Base-by-base conservation (phyloP, 2,329 filamentous ascomycete genomes). In the Plenodomus biglobosus region DNA sequence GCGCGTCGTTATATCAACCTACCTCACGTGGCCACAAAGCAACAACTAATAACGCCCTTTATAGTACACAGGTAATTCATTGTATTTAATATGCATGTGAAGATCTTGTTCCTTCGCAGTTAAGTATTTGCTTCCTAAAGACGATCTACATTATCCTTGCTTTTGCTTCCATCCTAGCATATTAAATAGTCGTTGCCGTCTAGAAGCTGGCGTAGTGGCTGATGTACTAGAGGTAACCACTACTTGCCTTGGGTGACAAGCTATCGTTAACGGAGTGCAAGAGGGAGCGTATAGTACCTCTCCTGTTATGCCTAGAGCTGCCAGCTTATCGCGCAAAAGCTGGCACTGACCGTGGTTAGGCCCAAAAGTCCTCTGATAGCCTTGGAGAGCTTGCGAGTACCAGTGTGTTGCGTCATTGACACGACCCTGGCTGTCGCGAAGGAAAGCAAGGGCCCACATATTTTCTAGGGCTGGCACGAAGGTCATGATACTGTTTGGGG, bases 391-490 rank as follows among this genome's bases (percentile, higher is more conserved):
- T 15, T 38, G 36, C 16, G 36, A 46, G 45, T 52, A 55, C 49
- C 36, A 51, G 19, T 38, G 8, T 47, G 40, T 46, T 38, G 44
- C 48, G 36, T 52, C 48, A 17, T 57, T 42, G 42, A 45, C 18
- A 8, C 34, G 22, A 10, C 34, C 30, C 30, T 52, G 45, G 38
- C 38, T 22, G 24, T 48, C 35, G 18, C 22, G 24, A 5, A 48
- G 39, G 5, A 3, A 51, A 34, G 61, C 57, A 53, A 63, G 57
- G 32, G 36, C 43, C 38, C 55, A 57, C 50, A 66, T 56, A 13
- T 56, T 66, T 19, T 60, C 49, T 32, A 67, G 56, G 39, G 58
- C 60, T 38, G 58, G 61, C 46, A 62, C 45, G 55, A 65, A 64
- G 35, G 56, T 62, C 17, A 52, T 51, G 37, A 52, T 41, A 27